Base-by-base conservation (phyloP, 257 asterid genomes). In the Capsicum rhomboideum region DNA sequence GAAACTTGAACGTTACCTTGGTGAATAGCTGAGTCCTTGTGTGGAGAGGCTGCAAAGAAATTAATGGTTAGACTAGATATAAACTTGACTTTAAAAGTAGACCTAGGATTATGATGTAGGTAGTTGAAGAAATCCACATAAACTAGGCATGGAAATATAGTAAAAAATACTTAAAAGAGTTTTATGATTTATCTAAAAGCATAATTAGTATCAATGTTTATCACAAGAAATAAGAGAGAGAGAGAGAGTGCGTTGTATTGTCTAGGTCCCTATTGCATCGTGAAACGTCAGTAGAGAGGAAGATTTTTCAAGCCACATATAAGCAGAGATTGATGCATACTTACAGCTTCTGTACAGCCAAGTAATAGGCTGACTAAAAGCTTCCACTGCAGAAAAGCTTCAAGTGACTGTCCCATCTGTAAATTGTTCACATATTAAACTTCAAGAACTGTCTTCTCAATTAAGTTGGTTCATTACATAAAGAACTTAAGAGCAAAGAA, bases 401-500 rank as follows among this genome's bases (percentile, higher is more conserved):
- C 94, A 84, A 97, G 97, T 78, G 99, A 97, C 86, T 97, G 99
- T 58, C 98, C 98, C 97, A 97, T 97, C 99, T 97, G 96, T 90
- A 88, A 84, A 84, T 72, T 21, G 80, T 59, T 82, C 80, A 23
- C 80, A 50, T 12, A 49, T 67, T 20, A 67, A 66, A 66, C 37
- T 42, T 82, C 85, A 66, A 77, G 44, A 77, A 77, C 82, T 50
- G 10, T 77, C 82, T 26, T 86, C 84, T 50, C 50, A 83, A 69
- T 49, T 42, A 58, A 67, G 79, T 75, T 83, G 46, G 63, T 16
- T 77, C 58, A 77, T 77, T 26, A 77, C 81, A 64, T 20, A 28
- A 37, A 68, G 40, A 44, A 26, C 21, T 54, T 13, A 56, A 49
- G 63, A 61, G 55, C 29, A 80, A 64, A 77, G 20, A 37, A 23